Percentiles rank a stretch among this genome's conserved stretches.
These are phyloP conservation scores for Chloranthus sessilifolius DNA, from an alignment of 164 flowering plant genomes.

Conservation along the genomic window DNA sequence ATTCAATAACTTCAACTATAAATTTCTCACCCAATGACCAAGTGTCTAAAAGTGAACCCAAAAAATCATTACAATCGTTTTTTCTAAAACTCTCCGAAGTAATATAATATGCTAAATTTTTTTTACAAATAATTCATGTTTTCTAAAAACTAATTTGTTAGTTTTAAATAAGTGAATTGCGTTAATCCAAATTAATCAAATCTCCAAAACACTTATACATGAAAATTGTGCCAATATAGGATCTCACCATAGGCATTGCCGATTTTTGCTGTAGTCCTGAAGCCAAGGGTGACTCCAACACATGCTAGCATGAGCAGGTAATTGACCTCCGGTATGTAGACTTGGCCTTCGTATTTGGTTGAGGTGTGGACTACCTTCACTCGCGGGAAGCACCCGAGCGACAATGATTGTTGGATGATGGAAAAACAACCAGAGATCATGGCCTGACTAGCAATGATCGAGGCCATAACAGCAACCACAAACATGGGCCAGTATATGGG, in stretches of 20 bases:
- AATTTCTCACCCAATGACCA: no score
- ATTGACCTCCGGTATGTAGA: slow-evolving; percentile 52
- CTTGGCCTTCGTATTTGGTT: slow-evolving; percentile 31
- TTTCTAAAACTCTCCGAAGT: no score
- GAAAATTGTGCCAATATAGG: no score
- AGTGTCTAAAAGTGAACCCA: no score
- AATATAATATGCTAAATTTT: no score
- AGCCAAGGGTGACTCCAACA: slow-evolving; percentile 48
- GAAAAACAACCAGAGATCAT: slow-evolving; percentile 63
- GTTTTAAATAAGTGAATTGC: no score
- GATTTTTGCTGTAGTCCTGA: slow-evolving; percentile 46
- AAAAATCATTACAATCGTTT: no score
- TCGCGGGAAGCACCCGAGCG: slow-evolving; percentile 58
- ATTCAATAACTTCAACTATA: no score
- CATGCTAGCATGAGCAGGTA: slow-evolving; percentile 60
- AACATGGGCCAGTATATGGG: slow-evolving; percentile 66
- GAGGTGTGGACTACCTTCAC: slow-evolving; percentile 61
- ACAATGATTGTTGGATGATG: slow-evolving; percentile 52
- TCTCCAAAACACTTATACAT: no score
- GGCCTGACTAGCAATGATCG: slow-evolving; percentile 77
- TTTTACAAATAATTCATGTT: no score
- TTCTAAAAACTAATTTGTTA: no score
- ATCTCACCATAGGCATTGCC: slow-evolving; percentile 80
- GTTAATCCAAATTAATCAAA: no score
- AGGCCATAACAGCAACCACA: slow-evolving; percentile 53